These are phyloP conservation scores for Leptographium lundbergii DNA, from an alignment of 2,329 filamentous ascomycete genomes.

Conservation along the genomic window DNA sequence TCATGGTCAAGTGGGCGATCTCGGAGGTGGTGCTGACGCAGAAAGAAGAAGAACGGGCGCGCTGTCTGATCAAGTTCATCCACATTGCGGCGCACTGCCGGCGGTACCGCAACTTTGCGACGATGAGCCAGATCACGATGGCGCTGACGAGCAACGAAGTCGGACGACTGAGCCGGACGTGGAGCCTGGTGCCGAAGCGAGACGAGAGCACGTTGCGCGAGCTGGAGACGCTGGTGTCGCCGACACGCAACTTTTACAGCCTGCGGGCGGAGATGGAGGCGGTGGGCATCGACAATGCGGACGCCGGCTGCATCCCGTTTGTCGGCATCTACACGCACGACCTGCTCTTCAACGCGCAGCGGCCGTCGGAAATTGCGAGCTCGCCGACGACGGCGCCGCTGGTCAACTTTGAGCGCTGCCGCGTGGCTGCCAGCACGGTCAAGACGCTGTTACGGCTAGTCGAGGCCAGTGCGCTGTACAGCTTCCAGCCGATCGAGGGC, in stretches of 20 bases:
- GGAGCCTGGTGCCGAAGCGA: slow-evolving; percentile 52
- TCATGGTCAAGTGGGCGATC: slow-evolving; percentile 78
- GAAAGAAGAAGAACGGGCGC: slow-evolving; percentile 56
- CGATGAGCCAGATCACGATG: slow-evolving; percentile 68
- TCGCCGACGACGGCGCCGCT: slow-evolving; percentile 54
- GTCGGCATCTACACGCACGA: slow-evolving; percentile 77
- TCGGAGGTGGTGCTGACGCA: slow-evolving; percentile 69
- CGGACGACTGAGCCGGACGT: slow-evolving; percentile 54
- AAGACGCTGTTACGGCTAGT: slow-evolving; percentile 70
- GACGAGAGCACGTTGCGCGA: slow-evolving; percentile 56
- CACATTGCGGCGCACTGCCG: slow-evolving; percentile 69
- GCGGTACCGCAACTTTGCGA: slow-evolving; percentile 69
- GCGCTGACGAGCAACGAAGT: slow-evolving; percentile 65
- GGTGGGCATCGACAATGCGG: slow-evolving; percentile 33
- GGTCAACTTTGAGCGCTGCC: slow-evolving; percentile 74
- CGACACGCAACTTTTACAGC: slow-evolving; percentile 64
- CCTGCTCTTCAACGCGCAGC: slow-evolving; percentile 67
- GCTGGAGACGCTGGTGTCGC: slow-evolving; percentile 62
- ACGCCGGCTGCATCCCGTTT: slow-evolving; percentile 70
- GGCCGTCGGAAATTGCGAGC: slow-evolving; percentile 60
- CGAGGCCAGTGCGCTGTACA: slow-evolving; percentile 64
- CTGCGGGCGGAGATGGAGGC: slow-evolving; percentile 72
- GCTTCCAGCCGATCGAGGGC: slow-evolving; percentile 62
- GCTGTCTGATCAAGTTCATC: slow-evolving; percentile 68
- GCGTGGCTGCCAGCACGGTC: slow-evolving; percentile 61